Conservation (phyloP, 2,329 filamentous ascomycete species). For the Ophiostoma ulmi region DNA sequence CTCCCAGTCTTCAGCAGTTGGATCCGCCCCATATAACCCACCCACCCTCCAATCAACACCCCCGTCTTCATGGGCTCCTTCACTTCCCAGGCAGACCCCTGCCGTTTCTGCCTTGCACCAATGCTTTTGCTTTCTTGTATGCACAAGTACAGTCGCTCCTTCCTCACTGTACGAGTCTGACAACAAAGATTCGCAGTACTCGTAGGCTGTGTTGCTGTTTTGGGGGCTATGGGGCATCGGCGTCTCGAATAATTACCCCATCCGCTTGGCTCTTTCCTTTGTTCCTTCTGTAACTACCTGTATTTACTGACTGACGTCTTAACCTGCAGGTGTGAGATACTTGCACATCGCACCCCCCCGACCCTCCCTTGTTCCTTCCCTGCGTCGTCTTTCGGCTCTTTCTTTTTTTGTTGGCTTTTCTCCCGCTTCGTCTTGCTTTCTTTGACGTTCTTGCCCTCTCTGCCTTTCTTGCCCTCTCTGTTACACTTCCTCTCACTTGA, state of each 20-base stretch:
- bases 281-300: neutral
- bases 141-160: no score
- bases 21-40: slow-evolving; percentile 21
- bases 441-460: neutral
- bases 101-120: slow-evolving; percentile 16
- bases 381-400: neutral
- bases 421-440: no score
- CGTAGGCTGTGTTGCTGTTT: neutral
- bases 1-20: slow-evolving; percentile 15
- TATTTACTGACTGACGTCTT: neutral
- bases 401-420: neutral
- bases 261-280: slow-evolving; percentile 12
- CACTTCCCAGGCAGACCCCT: slow-evolving; percentile 27
- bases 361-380: neutral
- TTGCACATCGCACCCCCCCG: slow-evolving; percentile 3
- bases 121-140: no score
- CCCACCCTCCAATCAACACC: slow-evolving; percentile 25
- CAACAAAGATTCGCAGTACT: no score
- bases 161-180: no score
- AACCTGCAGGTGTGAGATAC: neutral
- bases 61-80: slow-evolving; percentile 12
- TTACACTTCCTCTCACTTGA: slow-evolving; percentile 7
- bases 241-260: slow-evolving; percentile 16
- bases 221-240: slow-evolving; percentile 7
- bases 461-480: neutral